Evolutionary conservation across 2,329 filamentous ascomycete genomes (phyloP).

Genomic region (Exophiala aquamarina): DNA sequence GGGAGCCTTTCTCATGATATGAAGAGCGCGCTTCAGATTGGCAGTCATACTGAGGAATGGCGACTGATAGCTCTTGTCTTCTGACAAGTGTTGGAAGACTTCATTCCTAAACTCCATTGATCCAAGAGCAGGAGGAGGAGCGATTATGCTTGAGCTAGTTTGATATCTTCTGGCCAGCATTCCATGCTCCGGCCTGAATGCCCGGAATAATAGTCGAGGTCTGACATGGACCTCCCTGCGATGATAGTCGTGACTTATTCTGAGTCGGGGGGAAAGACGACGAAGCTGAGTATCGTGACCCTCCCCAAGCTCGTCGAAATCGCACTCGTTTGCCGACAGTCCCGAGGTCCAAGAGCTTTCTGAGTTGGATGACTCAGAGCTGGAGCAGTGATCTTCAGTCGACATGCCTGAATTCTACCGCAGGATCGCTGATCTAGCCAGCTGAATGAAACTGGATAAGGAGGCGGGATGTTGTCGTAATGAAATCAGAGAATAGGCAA

Average conservation of each 20-base stretch:
- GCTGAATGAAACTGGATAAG: too few relatives aligned
- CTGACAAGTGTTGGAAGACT: constrained; percentile 6
- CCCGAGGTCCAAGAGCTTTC: too few relatives aligned
- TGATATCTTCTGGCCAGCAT: constrained; percentile 12
- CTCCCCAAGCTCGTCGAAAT: too few relatives aligned
- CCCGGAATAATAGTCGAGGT: constrained; percentile 15
- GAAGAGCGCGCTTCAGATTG: constrained; percentile 5
- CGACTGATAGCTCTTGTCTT: constrained; percentile 12
- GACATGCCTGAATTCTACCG: too few relatives aligned
- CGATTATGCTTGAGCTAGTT: neutral
- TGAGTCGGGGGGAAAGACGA: too few relatives aligned
- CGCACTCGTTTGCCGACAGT: too few relatives aligned
- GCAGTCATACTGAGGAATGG: constrained; percentile 17
- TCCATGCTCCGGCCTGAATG: constrained; percentile 9
- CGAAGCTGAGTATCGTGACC: too few relatives aligned
- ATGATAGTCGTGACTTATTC: constrained; percentile 4
- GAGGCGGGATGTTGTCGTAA: too few relatives aligned
- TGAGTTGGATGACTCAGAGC: too few relatives aligned
- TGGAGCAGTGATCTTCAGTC: too few relatives aligned
- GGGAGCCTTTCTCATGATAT: constrained; percentile 1
- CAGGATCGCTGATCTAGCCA: too few relatives aligned
- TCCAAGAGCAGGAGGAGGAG: neutral
- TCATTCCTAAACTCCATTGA: constrained; percentile 6
- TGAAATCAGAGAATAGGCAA: too few relatives aligned
- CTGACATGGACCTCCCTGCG: neutral